Percentiles rank a stretch among this genome's conserved stretches.
phyloP scores from a whole-genome alignment of 208 protist genomes.

The Acanthamoeba triangularis region DNA sequence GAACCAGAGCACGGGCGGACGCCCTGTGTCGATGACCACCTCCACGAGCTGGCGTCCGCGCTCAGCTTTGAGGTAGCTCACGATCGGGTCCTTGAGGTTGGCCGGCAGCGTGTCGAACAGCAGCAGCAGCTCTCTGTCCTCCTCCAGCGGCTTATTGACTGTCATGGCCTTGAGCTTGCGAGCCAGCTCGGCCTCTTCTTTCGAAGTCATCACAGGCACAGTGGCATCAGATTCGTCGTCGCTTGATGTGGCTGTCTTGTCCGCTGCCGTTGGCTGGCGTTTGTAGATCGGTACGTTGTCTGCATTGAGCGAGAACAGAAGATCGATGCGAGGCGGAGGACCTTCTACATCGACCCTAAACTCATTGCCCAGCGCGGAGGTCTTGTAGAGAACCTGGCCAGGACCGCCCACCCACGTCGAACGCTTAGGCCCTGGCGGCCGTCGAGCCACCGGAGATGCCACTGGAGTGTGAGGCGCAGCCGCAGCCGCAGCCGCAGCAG shows the following conservation, averaged over 20 bases:
- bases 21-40: conserved; percentile 26
- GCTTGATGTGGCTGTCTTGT: background rate
- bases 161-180: background rate
- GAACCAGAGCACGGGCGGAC: conserved; percentile 54
- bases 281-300: conserved; percentile 7
- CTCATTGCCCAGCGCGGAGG: background rate
- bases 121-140: conserved; percentile 44
- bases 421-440: background rate
- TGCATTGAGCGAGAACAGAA: background rate
- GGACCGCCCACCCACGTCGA: conserved; percentile 11
- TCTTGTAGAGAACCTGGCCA: background rate
- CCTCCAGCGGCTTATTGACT: background rate
- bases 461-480: too few species aligned
- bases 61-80: conserved; percentile 24
- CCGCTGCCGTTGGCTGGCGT: background rate
- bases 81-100: conserved; percentile 16
- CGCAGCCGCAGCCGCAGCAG: too few species aligned
- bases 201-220: background rate
- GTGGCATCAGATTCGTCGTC: background rate
- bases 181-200: conserved; percentile 15
- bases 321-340: background rate
- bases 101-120: conserved; percentile 15
- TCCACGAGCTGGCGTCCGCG: conserved; percentile 5
- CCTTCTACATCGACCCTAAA: background rate
- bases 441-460: too few species aligned